A percentile compares a stretch with the other conserved stretches of the same genome.
phyloP scores from a whole-genome alignment of 2,329 filamentous ascomycete species.

The Colletotrichum musicola region DNA sequence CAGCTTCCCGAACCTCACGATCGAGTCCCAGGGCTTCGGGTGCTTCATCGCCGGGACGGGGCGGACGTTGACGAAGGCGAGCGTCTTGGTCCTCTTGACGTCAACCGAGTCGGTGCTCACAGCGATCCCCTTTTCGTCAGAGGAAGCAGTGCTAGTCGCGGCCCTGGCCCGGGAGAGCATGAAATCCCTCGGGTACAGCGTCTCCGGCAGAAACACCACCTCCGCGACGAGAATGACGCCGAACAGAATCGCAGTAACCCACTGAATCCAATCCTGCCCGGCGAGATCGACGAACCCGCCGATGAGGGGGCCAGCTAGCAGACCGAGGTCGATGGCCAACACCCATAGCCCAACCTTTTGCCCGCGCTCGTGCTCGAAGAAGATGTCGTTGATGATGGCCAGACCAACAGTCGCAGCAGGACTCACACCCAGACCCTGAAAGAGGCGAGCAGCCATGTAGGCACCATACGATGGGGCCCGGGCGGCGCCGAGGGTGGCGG shows the following conservation, averaged over 20 bases:
- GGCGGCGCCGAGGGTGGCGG: slow-evolving; percentile 49
- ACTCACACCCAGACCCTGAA: slow-evolving; percentile 68
- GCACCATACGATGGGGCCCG: slow-evolving; percentile 54
- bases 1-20: slow-evolving; percentile 59
- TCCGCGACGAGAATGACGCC: slow-evolving; percentile 60
- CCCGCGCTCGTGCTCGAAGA: slow-evolving; percentile 68
- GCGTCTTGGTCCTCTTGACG: slow-evolving; percentile 53
- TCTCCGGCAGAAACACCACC: slow-evolving; percentile 65
- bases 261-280: slow-evolving; percentile 64
- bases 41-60: slow-evolving; percentile 65
- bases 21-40: slow-evolving; percentile 60
- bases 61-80: slow-evolving; percentile 58
- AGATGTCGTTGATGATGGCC: slow-evolving; percentile 66
- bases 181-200: slow-evolving; percentile 64
- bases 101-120: slow-evolving; percentile 36
- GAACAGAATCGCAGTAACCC: slow-evolving; percentile 67
- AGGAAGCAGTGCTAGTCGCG: slow-evolving; percentile 10
- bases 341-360: slow-evolving; percentile 69
- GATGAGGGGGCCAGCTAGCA: slow-evolving; percentile 58
- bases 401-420: slow-evolving; percentile 68
- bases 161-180: slow-evolving; percentile 53
- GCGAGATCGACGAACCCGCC: slow-evolving; percentile 65
- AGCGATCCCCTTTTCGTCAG: slow-evolving; percentile 36
- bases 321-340: slow-evolving; percentile 65
- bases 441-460: slow-evolving; percentile 70